Evolutionary conservation across 1,284 basidiomycete species (phyloP).

Genomic region (Kwoniella shivajii): DNA sequence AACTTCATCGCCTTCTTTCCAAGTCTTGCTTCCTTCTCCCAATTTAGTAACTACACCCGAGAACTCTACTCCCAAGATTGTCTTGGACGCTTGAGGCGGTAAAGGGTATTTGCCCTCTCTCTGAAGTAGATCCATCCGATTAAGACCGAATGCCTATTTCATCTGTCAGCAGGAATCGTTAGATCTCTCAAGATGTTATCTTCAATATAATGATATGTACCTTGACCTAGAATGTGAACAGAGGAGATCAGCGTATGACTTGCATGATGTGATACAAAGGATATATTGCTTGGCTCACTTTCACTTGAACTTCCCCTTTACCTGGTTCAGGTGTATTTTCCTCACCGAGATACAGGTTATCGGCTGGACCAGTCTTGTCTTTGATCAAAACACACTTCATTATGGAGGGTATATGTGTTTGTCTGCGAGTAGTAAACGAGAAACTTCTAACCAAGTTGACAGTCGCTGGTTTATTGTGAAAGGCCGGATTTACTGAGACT

Average conservation of each 20-base stretch:
- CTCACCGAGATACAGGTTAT: conserved; percentile 78
- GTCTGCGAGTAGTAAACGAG: not conserved
- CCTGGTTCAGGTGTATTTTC: conserved; percentile 61
- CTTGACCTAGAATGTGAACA: conserved; percentile 30
- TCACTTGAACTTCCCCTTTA: conserved; percentile 71
- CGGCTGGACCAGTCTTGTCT: conserved; percentile 72
- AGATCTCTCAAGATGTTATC: not conserved
- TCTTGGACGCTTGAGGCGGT: conserved; percentile 71
- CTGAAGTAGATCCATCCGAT: conserved; percentile 83
- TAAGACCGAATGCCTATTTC: conserved; percentile 67
- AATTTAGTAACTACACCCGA: conserved; percentile 69
- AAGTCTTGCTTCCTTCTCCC: conserved; percentile 61
- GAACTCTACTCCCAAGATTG: conserved; percentile 89
- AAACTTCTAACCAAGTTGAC: not conserved
- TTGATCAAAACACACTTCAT: conserved; percentile 87
- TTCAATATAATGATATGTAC: conserved; percentile 13
- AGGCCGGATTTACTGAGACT: too few relatives aligned
- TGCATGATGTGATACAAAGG: too few relatives aligned
- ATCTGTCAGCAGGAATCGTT: not conserved
- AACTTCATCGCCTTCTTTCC: conserved; percentile 79
- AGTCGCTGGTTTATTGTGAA: too few relatives aligned
- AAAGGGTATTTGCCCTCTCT: conserved; percentile 72
- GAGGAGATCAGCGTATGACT: conserved; percentile 6
- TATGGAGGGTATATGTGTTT: conserved; percentile 13
- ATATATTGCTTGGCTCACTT: too few relatives aligned